Evolutionary conservation across 2,329 filamentous ascomycete genomes (phyloP), one percentile per base, ranked within the genome.

Genomic region (Cylindrodendrum hubeiense): DNA sequence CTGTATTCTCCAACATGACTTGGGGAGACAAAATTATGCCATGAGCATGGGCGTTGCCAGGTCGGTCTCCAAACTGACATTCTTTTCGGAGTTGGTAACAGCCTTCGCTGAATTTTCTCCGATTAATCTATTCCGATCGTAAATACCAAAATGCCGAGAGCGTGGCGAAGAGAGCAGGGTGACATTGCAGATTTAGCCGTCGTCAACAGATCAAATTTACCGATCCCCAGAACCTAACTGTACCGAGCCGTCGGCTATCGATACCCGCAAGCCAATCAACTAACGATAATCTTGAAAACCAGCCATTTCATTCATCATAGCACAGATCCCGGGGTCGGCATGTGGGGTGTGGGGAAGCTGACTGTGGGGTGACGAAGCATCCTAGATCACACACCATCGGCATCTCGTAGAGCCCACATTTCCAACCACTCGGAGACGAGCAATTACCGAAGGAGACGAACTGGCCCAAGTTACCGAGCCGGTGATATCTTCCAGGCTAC

Each of bases 151-250:
- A n/a, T n/a, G n/a, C n/a, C n/a, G n/a, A n/a, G n/a, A n/a, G n/a
- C n/a, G n/a, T n/a, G n/a, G n/a, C n/a, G n/a, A n/a, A n/a, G n/a
- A n/a, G n/a, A n/a, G n/a, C n/a, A n/a, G n/a, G n/a, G n/a, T n/a
- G n/a, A n/a, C n/a, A n/a, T n/a, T n/a, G n/a, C n/a, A n/a, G 28
- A 4, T 3, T 4, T 4, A 2, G 2, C 7, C 2, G 28, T 3
- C n/a, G 34, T 7, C 34, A 39, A 7, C 3, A 17, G 15, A 39
- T n/a, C 12, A n/a, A 39, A n/a, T n/a, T 6, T 5, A 19, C 34
- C 2, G 12, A n/a, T n/a, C 28, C 34, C 13, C 15, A 17, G 34
- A 17, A 5, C 13, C 9, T 37, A 5, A 8, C 33, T 37, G 5
- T 37, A 37, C 33, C 34, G 34, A 39, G 34, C 34, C 34, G 13